These are phyloP conservation scores for Diaporthe vaccinii DNA, from an alignment of 2,329 filamentous ascomycete genomes.

Conservation along the genomic window DNA sequence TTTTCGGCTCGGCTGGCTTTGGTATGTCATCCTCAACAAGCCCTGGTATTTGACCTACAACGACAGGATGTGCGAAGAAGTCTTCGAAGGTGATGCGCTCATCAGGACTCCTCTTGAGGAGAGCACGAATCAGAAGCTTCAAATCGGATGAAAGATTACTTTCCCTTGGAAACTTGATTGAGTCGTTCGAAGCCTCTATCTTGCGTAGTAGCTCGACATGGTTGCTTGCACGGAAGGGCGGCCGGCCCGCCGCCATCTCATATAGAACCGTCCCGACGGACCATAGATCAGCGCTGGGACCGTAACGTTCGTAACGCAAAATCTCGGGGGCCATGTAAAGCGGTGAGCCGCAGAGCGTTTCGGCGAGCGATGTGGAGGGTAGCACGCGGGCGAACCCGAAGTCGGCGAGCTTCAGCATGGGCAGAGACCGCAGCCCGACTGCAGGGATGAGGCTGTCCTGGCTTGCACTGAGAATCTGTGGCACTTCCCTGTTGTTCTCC, in stretches of 20 bases:
- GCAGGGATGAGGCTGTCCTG: conserved; percentile 85
- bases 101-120: conserved; percentile 88
- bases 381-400: conserved; percentile 98
- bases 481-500: conserved; percentile 69
- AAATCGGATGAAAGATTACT: conserved; percentile 79
- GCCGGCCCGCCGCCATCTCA: conserved; percentile 92
- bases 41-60: conserved; percentile 82
- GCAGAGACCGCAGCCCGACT: conserved; percentile 84
- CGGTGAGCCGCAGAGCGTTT: conserved; percentile 96
- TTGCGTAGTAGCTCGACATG: conserved; percentile 93
- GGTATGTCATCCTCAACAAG: conserved; percentile 82
- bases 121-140: conserved; percentile 82
- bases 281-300: conserved; percentile 97
- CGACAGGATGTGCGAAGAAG: conserved; percentile 83
- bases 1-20: conserved; percentile 50
- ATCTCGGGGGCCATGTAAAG: conserved; percentile 99
- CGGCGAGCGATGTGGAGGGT: conserved; percentile 90
- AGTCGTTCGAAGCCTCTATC: conserved; percentile 90
- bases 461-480: conserved; percentile 82
- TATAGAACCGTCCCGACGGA: conserved; percentile 96
- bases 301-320: conserved; percentile 95
- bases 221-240: conserved; percentile 92
- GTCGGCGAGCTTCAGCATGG: conserved; percentile 97
- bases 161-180: conserved; percentile 85
- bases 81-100: conserved; percentile 88